Conservation (phyloP, 768 basidiomycete species). For the Amanita rubescens region DNA sequence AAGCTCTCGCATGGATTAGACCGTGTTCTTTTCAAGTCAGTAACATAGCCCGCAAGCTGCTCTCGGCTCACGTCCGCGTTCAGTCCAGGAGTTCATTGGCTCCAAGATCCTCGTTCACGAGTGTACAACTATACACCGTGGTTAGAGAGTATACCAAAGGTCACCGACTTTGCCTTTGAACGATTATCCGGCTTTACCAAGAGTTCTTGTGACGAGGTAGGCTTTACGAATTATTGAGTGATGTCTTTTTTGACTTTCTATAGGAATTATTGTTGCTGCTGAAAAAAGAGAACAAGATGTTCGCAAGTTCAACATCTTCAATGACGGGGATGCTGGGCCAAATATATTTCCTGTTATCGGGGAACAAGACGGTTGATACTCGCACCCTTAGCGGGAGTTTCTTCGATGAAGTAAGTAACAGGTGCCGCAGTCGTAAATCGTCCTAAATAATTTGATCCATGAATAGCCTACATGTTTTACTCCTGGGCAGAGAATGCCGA, state of each 20-base stretch:
- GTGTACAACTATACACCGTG: conserved; percentile 80
- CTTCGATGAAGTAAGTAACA: conserved; percentile 41
- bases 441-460: conserved; percentile 1
- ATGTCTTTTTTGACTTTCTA: background rate
- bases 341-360: conserved; percentile 82
- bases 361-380: conserved; percentile 58
- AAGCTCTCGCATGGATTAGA: conserved; percentile 56
- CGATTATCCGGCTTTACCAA: conserved; percentile 65
- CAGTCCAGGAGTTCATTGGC: conserved; percentile 86
- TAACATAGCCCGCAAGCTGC: conserved; percentile 6
- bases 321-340: conserved; percentile 78
- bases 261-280: conserved; percentile 66
- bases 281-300: conserved; percentile 46
- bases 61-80: conserved; percentile 4
- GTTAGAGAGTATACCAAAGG: conserved; percentile 65
- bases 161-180: conserved; percentile 82
- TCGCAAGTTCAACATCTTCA: conserved; percentile 87
- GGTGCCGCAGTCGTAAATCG: background rate
- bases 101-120: conserved; percentile 77
- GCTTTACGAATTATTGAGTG: conserved; percentile 10
- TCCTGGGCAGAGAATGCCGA: conserved; percentile 71
- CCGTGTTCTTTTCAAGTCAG: conserved; percentile 71
- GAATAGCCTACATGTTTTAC: conserved; percentile 58
- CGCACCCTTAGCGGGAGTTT: conserved; percentile 56
- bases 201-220: conserved; percentile 70